Evolutionary conservation across 2,329 filamentous ascomycete genomes (phyloP), one percentile per base, ranked within the genome.

Genomic region (Xylariaceae sp.): DNA sequence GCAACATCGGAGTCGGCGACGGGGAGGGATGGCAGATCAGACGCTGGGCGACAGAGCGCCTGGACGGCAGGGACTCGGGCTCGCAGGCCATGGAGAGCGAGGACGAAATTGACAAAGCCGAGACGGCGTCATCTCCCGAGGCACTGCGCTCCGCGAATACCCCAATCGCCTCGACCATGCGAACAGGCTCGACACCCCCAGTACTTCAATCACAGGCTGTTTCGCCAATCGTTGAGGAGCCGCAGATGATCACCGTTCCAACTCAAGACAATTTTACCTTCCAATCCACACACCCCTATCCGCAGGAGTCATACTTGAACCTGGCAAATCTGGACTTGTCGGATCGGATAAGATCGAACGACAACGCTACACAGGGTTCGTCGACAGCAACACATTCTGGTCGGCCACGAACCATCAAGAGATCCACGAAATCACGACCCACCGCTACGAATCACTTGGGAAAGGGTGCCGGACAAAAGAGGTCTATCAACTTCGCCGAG

Each of bases 1-100:
- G 88, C 53, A 78, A 85, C 43, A 68, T 94, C 35, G 87, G 86
- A 0, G 55, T 92, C 10, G 74, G 72, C 30, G 84, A 92, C 57
- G 85, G 85, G 11, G 89, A 94, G 57, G 86, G 72, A 14, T 75
- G 70, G 64, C 67, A 61, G 40, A 63, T 81, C 35, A 63, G 77
- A 35, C 65, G 65, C 53, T 82, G 77, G 77, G 79, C 77, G 1
- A 80, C 75, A 2, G 82, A 88, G 57, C 68, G 80, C 18, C 61
- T 84, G 13, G 78, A 85, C 33, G 77, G 79, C 18, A 68, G 72
- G 22, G 72, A 79, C 25, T 60, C 63, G 18, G 59, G 65, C 17
- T 63, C 68, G 3, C 66, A 70, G 31, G 67, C 60, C 42, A 70
- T 71, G 36, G 78, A 83, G 42, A 82, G 79, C 52, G 80, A 84